Base-by-base conservation (phyloP, 768 basidiomycete genomes). In the Termitomyces sp. region DNA sequence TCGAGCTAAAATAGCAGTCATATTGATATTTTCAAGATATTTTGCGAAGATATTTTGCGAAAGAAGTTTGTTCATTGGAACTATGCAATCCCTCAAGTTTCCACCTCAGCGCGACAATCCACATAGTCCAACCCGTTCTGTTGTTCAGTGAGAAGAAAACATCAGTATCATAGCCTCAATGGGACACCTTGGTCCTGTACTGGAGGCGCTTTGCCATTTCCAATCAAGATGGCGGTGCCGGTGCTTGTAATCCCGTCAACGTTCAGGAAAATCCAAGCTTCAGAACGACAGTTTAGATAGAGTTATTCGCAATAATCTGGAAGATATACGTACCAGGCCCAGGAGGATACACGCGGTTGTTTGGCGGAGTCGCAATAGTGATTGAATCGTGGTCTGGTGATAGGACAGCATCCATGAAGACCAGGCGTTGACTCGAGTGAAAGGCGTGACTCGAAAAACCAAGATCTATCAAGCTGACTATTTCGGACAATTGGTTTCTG, bases 371-470 rank as follows among this genome's bases (percentile, higher is more conserved):
- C 23, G 53, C 64, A 27, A 75, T 69, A 3, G 66, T 68, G 13
- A 76, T 61, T 5, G 67, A 63, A 56, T 64, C 71, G 25, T 64
- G 66, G 52, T 72, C 60, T 2, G 56, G 49, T 16, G 71, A 68
- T 10, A 75, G 62, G 2, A 53, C 52, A 6, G 73, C 67, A 5
- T 69, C 57, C 59, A 76, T 68, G 45, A 73, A 69, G 2, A 76
- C 71, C 7, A 74, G 59, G 7, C 72, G 68, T 32, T 68, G 65
- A 54, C 73, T 74, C 3, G 54, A 45, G 27, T 60, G 56, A 50
- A 54, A 60, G 0, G 69, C 74, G 52, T 77, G 76, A 2, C 75
- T 72, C 2, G 72, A 72, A 56, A 76, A 76, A 0, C 75, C 74
- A 13, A 75, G 65, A 53, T 77, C 75, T 56, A 72, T 71, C 12